phyloP scores from a whole-genome alignment of 139 green algal species.

The Chlamydomonas schloesseri region DNA sequence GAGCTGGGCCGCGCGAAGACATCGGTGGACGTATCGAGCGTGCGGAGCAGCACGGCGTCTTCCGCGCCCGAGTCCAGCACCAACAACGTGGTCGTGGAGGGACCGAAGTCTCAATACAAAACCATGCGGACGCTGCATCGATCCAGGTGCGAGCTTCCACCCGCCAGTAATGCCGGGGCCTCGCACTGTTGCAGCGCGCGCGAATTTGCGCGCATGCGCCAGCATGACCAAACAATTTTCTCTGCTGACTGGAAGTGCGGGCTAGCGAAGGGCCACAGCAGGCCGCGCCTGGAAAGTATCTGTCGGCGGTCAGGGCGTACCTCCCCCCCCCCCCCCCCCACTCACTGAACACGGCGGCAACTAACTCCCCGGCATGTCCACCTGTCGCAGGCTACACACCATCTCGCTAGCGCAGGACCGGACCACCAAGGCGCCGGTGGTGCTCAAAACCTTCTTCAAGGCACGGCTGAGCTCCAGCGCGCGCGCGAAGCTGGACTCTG shows the following conservation, averaged over 20 bases:
- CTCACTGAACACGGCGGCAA: too few relatives aligned
- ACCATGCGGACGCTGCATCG: not conserved
- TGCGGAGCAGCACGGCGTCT: not conserved
- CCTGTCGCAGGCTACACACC: conserved; percentile 18
- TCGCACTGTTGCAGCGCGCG: too few relatives aligned
- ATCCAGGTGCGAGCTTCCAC: conserved; percentile 14
- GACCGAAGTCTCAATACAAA: not conserved
- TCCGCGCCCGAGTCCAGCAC: not conserved
- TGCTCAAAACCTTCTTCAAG: conserved; percentile 46
- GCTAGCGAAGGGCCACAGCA: too few relatives aligned
- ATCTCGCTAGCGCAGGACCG: conserved; percentile 40
- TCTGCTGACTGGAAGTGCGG: too few relatives aligned
- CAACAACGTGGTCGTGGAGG: not conserved
- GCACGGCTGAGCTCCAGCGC: not conserved
- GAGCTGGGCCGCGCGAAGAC: conserved; percentile 14
- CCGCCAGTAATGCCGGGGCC: too few relatives aligned
- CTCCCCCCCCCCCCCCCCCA: too few relatives aligned
- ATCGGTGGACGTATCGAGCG: not conserved
- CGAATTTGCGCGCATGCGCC: too few relatives aligned
- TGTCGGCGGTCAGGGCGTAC: too few relatives aligned
- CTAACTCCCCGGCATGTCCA: too few relatives aligned
- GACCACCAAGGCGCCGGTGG: not conserved
- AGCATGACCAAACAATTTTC: too few relatives aligned
- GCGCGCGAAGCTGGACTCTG: conserved; percentile 32
- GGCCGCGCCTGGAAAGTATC: too few relatives aligned